Conservation (phyloP, 2,329 filamentous ascomycete genomes). For the Davidsoniella australis region DNA sequence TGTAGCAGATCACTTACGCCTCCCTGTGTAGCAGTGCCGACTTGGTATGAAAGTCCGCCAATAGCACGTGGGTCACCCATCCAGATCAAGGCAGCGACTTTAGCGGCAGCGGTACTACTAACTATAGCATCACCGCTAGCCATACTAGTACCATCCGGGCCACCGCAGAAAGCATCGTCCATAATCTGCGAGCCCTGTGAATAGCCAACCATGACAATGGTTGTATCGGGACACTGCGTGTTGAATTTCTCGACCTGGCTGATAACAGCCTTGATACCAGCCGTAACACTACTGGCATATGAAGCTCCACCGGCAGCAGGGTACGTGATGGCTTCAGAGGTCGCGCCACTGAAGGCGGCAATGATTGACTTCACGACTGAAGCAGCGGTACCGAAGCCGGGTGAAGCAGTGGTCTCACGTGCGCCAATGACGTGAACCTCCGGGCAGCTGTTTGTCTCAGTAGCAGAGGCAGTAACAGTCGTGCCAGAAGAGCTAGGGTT, state of each 20-base stretch:
- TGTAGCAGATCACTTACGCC: conserved; percentile 29
- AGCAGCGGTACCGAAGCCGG: conserved; percentile 34
- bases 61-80: conserved; percentile 46
- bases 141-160: conserved; percentile 31
- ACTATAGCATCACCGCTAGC: conserved; percentile 26
- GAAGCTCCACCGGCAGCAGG: conserved; percentile 46
- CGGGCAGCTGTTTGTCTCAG: conserved; percentile 19
- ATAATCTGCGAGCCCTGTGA: conserved; percentile 48
- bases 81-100: conserved; percentile 47
- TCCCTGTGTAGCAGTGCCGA: conserved; percentile 38
- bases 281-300: conserved; percentile 40
- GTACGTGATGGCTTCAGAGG: conserved; percentile 37
- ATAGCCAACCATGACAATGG: conserved; percentile 45
- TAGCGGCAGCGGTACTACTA: conserved; percentile 29
- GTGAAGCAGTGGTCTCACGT: conserved; percentile 30
- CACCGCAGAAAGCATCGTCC: conserved; percentile 47
- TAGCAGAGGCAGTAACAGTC: background rate
- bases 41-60: conserved; percentile 37
- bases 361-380: conserved; percentile 33
- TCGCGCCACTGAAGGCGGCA: conserved; percentile 30
- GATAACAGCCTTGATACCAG: conserved; percentile 41
- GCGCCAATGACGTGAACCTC: conserved; percentile 29
- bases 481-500: background rate
- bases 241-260: conserved; percentile 42
- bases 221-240: conserved; percentile 34